phyloP scores from a whole-genome alignment of 345 rosid species.

The Lepidium didymum region DNA sequence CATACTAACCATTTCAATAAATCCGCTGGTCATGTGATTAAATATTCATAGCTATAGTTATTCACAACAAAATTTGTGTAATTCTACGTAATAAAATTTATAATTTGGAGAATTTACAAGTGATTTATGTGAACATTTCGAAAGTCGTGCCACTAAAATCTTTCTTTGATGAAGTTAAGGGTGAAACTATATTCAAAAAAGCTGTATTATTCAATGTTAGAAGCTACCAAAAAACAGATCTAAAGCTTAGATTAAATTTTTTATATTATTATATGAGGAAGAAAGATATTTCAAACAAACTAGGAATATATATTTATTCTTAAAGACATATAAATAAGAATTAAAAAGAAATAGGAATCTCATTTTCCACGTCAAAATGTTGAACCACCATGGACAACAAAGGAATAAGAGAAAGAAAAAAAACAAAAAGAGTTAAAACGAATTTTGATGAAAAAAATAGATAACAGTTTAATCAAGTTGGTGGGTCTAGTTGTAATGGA shows the following conservation, averaged over 20 bases:
- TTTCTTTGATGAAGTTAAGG: background rate
- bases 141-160: background rate
- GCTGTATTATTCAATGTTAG: background rate
- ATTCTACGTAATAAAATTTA: too few relatives aligned
- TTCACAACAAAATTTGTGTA: too few relatives aligned
- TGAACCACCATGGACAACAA: slow-evolving; percentile 17
- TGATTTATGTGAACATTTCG: background rate
- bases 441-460: background rate
- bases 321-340: slow-evolving; percentile 17
- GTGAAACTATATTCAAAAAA: background rate
- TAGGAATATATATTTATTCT: slow-evolving; percentile 16
- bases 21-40: too few relatives aligned
- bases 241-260: background rate
- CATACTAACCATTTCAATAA: too few relatives aligned
- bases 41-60: too few relatives aligned
- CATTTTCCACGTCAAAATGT: slow-evolving; percentile 34
- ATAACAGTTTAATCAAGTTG: slow-evolving; percentile 11
- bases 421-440: slow-evolving; percentile 23
- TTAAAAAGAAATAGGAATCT: slow-evolving; percentile 23
- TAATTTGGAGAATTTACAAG: too few relatives aligned
- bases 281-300: slow-evolving; percentile 23
- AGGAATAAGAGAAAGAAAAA: slow-evolving; percentile 18
- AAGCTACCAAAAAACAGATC: background rate
- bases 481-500: slow-evolving; percentile 30
- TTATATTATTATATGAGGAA: background rate